A percentile compares a stretch with the other conserved stretches of the same genome.
phyloP scores from a whole-genome alignment of 306 rosid species.

The Malus sieversii region DNA sequence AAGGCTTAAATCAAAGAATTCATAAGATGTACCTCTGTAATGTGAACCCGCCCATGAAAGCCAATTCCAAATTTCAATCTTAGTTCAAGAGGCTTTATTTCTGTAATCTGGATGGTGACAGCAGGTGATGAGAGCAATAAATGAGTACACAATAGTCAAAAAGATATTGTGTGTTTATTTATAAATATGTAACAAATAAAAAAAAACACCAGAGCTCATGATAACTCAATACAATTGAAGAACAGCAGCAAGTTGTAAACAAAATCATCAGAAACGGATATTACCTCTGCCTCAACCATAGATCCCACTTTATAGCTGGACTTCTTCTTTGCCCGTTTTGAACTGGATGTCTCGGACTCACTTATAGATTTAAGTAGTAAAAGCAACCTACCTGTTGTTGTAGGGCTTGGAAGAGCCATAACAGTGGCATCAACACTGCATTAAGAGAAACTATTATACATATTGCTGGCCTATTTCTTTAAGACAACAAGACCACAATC shows the following conservation, averaged over 20 bases:
- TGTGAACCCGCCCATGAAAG: slow-evolving; percentile 68
- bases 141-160: not conserved
- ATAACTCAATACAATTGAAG: not conserved
- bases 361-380: slow-evolving; percentile 44
- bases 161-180: not conserved
- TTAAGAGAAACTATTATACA: slow-evolving; percentile 22
- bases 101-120: slow-evolving; percentile 59
- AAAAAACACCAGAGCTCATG: not conserved
- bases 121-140: slow-evolving; percentile 6
- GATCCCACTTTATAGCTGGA: slow-evolving; percentile 69
- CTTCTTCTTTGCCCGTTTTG: slow-evolving; percentile 71
- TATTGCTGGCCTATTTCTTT: not conserved
- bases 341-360: slow-evolving; percentile 50
- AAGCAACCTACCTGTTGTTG: slow-evolving; percentile 66
- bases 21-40: slow-evolving; percentile 59
- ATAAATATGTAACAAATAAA: not conserved
- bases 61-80: slow-evolving; percentile 80
- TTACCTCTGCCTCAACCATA: slow-evolving; percentile 90
- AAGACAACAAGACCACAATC: not conserved
- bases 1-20: not conserved
- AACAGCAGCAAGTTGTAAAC: not conserved
- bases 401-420: slow-evolving; percentile 67
- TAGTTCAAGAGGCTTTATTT: slow-evolving; percentile 64
- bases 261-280: not conserved
- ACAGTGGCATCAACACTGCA: slow-evolving; percentile 68